Percentiles rank a stretch among this genome's conserved stretches.
Evolutionary conservation across 2,329 filamentous ascomycete species (phyloP).

Genomic region (Rutstroemia sp.): DNA sequence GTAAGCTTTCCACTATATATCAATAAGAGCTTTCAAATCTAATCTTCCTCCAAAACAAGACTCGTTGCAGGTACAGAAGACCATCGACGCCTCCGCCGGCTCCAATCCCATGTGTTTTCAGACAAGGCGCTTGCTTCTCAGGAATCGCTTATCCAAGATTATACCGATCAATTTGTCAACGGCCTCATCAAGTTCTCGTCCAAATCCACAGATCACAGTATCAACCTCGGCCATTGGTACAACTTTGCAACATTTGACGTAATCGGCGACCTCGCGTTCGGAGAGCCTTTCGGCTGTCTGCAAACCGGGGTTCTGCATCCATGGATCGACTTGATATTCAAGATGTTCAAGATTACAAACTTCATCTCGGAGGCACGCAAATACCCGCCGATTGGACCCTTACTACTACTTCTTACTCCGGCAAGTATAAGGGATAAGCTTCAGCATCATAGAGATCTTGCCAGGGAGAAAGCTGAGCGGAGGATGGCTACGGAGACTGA

Average conservation of each 20-base stretch:
- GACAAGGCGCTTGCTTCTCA: slow-evolving; percentile 28
- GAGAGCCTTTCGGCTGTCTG: slow-evolving; percentile 33
- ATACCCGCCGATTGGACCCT: not conserved
- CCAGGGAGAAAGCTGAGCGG: not conserved
- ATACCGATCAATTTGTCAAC: not conserved
- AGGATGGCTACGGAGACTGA: not conserved
- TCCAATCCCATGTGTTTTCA: slow-evolving; percentile 28
- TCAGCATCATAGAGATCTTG: not conserved
- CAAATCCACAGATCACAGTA: not conserved
- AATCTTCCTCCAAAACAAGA: not conserved
- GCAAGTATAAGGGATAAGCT: not conserved
- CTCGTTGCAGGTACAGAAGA: slow-evolving; percentile 2
- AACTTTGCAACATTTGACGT: slow-evolving; percentile 33
- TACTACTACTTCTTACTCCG: not conserved
- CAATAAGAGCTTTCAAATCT: not conserved
- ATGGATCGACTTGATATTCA: not conserved
- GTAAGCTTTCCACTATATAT: not conserved
- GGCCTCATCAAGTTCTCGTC: slow-evolving; percentile 4
- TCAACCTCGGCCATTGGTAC: slow-evolving; percentile 28
- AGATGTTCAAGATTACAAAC: not conserved
- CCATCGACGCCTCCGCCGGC: slow-evolving; percentile 26
- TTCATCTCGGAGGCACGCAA: not conserved
- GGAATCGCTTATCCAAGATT: slow-evolving; percentile 13
- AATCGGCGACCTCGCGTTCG: slow-evolving; percentile 38
- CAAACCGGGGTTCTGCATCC: slow-evolving; percentile 10